These are phyloP conservation scores for Cercospora zeina DNA, from an alignment of 2,329 filamentous ascomycete genomes.

Conservation along the genomic window DNA sequence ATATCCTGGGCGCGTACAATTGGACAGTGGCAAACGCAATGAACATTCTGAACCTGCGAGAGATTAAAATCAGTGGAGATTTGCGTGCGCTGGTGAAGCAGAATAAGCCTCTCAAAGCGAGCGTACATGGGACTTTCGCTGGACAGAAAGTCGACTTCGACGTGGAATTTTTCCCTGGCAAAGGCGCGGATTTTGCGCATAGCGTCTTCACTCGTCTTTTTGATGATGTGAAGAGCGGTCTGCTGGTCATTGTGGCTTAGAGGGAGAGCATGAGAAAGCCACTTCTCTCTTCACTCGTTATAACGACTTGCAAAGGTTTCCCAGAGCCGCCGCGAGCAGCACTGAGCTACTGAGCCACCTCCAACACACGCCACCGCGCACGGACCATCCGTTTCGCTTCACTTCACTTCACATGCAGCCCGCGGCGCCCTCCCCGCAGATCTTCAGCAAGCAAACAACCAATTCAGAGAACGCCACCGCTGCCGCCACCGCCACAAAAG, in stretches of 20 bases:
- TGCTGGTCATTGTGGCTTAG: neutral
- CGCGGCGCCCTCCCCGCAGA: neutral
- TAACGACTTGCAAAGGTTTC: too few species aligned
- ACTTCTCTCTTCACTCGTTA: too few species aligned
- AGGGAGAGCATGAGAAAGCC: too few species aligned
- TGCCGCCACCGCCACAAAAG: neutral
- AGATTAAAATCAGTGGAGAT: neutral
- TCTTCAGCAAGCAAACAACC: neutral
- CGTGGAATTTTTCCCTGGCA: neutral
- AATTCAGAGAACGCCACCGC: neutral
- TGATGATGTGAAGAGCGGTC: neutral
- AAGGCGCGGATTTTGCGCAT: neutral
- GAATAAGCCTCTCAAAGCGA: neutral
- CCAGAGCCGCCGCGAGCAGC: too few species aligned
- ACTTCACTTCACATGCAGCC: constrained; percentile 1
- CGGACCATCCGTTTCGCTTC: neutral
- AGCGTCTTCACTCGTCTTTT: neutral
- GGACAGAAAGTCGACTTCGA: too few species aligned
- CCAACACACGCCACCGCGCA: neutral
- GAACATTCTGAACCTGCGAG: neutral
- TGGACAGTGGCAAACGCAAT: neutral
- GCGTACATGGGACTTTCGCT: neutral
- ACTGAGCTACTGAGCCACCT: too few species aligned
- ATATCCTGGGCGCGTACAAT: neutral
- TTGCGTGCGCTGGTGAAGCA: neutral